phyloP scores from a whole-genome alignment of 768 basidiomycete species.

The Auricularia sp. region DNA sequence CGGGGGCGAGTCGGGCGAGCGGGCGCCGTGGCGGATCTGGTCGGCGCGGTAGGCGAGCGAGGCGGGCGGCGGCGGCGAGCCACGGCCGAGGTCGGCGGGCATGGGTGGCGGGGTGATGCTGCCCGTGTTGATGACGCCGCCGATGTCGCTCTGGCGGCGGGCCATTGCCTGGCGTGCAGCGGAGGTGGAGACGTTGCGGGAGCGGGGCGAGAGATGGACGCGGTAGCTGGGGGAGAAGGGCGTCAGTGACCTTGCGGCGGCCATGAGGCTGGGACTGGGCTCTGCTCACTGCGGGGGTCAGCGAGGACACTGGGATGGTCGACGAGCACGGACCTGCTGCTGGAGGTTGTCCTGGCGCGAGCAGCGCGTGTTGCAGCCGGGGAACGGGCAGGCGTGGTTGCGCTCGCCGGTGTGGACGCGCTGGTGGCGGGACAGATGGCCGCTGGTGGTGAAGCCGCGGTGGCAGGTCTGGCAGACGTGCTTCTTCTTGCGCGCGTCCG shows the following conservation, averaged over 20 bases:
- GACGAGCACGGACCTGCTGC: slow-evolving; percentile 29
- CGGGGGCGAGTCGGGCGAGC: neutral
- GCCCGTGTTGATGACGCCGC: neutral
- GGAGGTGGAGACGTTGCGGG: neutral
- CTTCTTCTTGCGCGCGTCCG: slow-evolving; percentile 1
- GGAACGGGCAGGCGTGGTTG: slow-evolving; percentile 89
- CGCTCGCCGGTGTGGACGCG: slow-evolving; percentile 86
- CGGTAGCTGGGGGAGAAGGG: neutral
- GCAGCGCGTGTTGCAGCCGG: slow-evolving; percentile 88
- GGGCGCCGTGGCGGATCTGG: neutral
- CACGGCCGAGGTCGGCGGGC: neutral
- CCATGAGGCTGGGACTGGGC: too few relatives aligned
- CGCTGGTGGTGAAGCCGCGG: slow-evolving; percentile 68
- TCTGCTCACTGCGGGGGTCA: neutral
- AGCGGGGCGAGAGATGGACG: neutral
- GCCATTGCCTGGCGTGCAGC: neutral
- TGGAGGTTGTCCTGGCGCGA: slow-evolving; percentile 84
- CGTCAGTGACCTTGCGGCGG: neutral
- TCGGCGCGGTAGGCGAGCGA: neutral
- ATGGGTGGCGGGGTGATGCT: neutral
- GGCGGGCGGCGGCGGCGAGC: neutral
- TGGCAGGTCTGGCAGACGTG: slow-evolving; percentile 1
- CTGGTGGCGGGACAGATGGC: slow-evolving; percentile 81
- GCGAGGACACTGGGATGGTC: neutral
- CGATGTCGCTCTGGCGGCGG: neutral